Conservation (phyloP, 2,329 filamentous ascomycete genomes). For the Ilyonectria robusta region DNA sequence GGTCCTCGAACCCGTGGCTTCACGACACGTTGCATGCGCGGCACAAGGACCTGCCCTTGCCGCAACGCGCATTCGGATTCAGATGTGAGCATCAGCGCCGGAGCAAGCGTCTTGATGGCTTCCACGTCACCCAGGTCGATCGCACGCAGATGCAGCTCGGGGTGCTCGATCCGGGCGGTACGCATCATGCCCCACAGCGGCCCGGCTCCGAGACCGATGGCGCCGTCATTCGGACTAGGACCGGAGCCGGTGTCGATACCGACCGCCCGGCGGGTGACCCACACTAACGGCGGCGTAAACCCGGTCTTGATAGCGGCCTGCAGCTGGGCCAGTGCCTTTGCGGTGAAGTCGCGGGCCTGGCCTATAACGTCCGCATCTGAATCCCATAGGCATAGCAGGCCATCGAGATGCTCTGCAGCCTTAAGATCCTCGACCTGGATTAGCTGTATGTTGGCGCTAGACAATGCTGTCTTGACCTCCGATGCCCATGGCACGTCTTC, state of each 20-base stretch:
- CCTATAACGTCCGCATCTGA: background rate
- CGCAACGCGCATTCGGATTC: background rate
- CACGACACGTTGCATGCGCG: background rate
- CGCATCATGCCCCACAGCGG: background rate
- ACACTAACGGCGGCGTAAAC: background rate
- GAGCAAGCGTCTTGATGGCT: background rate
- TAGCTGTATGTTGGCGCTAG: background rate
- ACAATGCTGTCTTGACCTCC: background rate
- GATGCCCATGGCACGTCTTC: background rate
- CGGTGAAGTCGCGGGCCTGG: background rate
- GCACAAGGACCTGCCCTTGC: background rate
- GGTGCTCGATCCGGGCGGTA: background rate
- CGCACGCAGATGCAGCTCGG: background rate
- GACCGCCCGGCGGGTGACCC: background rate
- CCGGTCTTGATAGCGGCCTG: background rate
- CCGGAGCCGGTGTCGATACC: background rate
- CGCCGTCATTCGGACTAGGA: background rate
- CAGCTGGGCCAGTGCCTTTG: background rate
- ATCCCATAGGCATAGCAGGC: background rate
- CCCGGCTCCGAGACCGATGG: background rate
- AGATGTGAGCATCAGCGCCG: background rate
- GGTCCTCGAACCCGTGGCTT: no score
- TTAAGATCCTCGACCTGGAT: background rate
- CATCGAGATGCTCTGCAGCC: background rate
- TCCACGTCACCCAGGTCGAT: background rate